Percentiles rank a stretch among this genome's conserved stretches.
Conservation (phyloP, 2,329 filamentous ascomycete genomes). For the Chaetomium olivaceum region DNA sequence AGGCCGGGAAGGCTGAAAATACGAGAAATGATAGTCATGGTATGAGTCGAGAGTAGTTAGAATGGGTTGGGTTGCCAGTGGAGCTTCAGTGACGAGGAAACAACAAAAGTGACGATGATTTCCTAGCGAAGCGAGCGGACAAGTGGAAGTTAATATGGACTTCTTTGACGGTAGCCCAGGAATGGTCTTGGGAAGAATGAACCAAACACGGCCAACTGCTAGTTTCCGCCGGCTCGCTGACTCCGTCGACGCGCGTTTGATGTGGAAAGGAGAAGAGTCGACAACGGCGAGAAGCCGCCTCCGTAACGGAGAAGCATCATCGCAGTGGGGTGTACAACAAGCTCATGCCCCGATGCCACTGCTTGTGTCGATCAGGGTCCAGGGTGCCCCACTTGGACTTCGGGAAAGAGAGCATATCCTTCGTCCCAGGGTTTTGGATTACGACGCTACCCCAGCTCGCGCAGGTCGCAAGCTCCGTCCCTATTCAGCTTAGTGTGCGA, state of each 20-base stretch:
- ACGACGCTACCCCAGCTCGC: conserved; percentile 1
- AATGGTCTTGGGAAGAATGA: not conserved
- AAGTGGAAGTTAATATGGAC: not conserved
- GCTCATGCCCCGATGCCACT: not conserved
- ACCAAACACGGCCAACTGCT: not conserved
- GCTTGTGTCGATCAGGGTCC: conserved; percentile 2
- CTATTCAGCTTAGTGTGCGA: conserved; percentile 17
- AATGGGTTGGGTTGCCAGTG: not conserved
- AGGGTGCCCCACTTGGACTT: not conserved
- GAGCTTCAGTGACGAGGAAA: not conserved
- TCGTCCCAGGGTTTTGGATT: not conserved
- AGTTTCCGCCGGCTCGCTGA: not conserved
- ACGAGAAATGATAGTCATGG: conserved; percentile 8
- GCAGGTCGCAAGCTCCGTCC: conserved; percentile 17
- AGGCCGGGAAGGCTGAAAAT: conserved; percentile 12
- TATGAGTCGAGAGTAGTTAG: not conserved
- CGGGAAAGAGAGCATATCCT: not conserved
- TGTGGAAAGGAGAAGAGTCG: not conserved
- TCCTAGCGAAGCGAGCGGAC: not conserved
- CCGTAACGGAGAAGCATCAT: not conserved
- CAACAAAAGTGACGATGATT: not conserved
- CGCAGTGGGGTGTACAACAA: not conserved
- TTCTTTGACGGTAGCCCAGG: not conserved
- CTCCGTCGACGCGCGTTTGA: not conserved
- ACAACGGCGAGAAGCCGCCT: not conserved